A percentile compares a stretch with the other conserved stretches of the same genome.
phyloP scores from a whole-genome alignment of 441 rosid genomes.

The Cnidoscolus chayamansa region DNA sequence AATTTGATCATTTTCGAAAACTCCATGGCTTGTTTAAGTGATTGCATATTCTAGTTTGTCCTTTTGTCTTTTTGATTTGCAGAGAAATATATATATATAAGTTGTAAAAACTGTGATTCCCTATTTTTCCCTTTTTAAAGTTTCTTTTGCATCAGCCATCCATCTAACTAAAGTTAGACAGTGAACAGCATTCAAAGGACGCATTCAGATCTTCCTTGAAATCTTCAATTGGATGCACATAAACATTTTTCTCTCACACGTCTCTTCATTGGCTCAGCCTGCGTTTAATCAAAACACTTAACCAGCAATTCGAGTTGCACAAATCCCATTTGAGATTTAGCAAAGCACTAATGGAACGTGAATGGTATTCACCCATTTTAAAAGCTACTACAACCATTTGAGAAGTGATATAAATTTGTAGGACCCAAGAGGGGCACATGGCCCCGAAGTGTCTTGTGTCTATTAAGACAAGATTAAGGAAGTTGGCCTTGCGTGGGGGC shows the following conservation, averaged over 20 bases:
- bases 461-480: constrained; percentile 68
- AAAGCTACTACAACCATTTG: constrained; percentile 6
- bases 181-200: constrained; percentile 20
- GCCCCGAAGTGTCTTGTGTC: constrained; percentile 61
- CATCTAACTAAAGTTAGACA: constrained; percentile 30
- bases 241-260: background rate
- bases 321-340: background rate
- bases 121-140: constrained; percentile 4
- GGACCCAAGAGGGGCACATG: constrained; percentile 49
- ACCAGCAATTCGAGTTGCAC: too few relatives aligned
- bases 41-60: constrained; percentile 39
- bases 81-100: background rate
- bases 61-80: constrained; percentile 23
- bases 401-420: constrained; percentile 25
- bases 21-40: constrained; percentile 33
- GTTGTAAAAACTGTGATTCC: constrained; percentile 5
- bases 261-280: too few relatives aligned
- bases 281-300: too few relatives aligned
- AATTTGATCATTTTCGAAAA: constrained; percentile 43
- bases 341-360: background rate
- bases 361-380: too few relatives aligned
- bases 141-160: constrained; percentile 15
- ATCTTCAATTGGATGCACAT: constrained; percentile 26
- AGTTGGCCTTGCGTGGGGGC: constrained; percentile 42
- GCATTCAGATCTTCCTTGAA: constrained; percentile 34